Evolutionary conservation across 768 basidiomycete genomes (phyloP).

Genomic region (Calocybe gangraenosa): DNA sequence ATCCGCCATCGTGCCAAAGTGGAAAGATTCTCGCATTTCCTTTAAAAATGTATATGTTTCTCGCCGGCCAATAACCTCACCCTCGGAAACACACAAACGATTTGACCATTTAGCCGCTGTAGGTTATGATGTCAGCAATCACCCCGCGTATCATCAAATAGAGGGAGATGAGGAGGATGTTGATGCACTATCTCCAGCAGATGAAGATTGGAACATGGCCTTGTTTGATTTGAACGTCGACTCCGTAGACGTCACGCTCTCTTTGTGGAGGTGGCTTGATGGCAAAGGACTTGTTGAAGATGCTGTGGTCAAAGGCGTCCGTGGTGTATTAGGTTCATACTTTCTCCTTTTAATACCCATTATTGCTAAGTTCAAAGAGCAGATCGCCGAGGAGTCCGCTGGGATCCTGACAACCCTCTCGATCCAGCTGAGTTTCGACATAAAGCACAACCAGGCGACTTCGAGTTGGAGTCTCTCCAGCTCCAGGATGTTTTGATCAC

Average conservation of each 20-base stretch:
- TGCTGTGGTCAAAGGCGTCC: conserved; percentile 89
- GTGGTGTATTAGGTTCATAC: conserved; percentile 81
- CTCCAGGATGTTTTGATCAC: conserved; percentile 93
- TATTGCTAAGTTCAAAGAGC: conserved; percentile 4
- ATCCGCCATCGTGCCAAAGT: conserved; percentile 95
- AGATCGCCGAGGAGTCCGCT: conserved; percentile 87
- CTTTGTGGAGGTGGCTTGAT: conserved; percentile 88
- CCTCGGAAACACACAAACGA: conserved; percentile 15
- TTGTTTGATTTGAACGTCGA: conserved; percentile 94
- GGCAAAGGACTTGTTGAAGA: conserved; percentile 91
- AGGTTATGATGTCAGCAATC: conserved; percentile 75
- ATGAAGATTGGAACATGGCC: conserved; percentile 71
- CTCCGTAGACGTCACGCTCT: conserved; percentile 92
- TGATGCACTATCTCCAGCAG: conserved; percentile 14
- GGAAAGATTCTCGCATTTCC: conserved; percentile 93
- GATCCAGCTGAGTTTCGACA: conserved; percentile 83
- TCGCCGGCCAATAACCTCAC: conserved; percentile 50
- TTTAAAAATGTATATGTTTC: conserved; percentile 97
- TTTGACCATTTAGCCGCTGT: conserved; percentile 53
- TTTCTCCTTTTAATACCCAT: not conserved
- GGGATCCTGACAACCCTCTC: conserved; percentile 79
- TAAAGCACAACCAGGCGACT: conserved; percentile 71
- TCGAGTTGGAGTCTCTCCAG: conserved; percentile 84
- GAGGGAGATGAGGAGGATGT: conserved; percentile 60
- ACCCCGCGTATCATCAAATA: conserved; percentile 62